Base-by-base conservation (phyloP, 73 alveolate genomes). In the Paramecium octaurelia region DNA sequence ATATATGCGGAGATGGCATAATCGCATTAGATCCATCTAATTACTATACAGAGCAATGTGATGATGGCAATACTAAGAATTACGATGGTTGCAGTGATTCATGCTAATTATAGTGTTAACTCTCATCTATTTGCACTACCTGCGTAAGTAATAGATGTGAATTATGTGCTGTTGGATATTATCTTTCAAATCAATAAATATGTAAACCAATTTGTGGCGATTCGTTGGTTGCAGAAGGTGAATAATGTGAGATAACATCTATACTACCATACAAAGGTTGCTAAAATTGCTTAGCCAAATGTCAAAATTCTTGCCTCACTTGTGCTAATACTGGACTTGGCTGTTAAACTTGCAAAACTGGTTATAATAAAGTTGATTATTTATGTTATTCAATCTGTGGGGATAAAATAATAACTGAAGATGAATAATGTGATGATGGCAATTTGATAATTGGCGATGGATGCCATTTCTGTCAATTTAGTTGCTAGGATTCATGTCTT, bases 1-100 rank as follows among this genome's bases (percentile, higher is more conserved):
- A 44, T 44, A 44, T 9, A 16, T 80, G 92, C 1, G 92, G 92
- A 80, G 92, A 80, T 38, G 84, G 84, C 8, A 7, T 80, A 21
- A 20, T 80, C 10, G 43, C 16, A 7, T 1, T 7, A 46, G 42
- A 44, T 44, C 58, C 58, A 1, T 2, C 8, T 44, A 21, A 21
- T 3, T 44, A 1, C 58, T 44, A 44, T 44, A 8, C 16, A 11
- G 58, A 44, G 12, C 86, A 80, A 40, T 80, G 92, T 40, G 92
- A 80, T 34, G 92, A 80, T 80, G 92, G 92, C 4, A 80, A 80
- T 50, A 80, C 42, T 1, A 35, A 1, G 3, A 16, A 20, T 35
- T 12, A 6, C 0, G 92, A 80, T 40, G 58, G 58, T 9, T 44
- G 58, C 21, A 44, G n/a, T 44, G 12, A 14, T 44, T 6, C 58